phyloP scores from a whole-genome alignment of 441 rosid genomes.

The Aleurites moluccanus region DNA sequence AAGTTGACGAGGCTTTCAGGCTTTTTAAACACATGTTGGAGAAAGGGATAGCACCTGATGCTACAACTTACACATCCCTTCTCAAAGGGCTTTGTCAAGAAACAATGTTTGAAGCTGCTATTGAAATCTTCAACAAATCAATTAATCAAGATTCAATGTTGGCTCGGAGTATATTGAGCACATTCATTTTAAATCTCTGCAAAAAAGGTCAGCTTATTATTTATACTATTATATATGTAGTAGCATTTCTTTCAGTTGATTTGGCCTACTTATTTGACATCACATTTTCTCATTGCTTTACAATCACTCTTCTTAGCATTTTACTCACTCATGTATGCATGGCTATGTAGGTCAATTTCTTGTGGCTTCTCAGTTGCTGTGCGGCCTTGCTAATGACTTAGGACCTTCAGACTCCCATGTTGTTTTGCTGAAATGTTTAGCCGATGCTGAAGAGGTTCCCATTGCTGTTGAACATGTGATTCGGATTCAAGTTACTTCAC shows the following conservation, averaged over 20 bases:
- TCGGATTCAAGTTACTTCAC: slow-evolving; percentile 46
- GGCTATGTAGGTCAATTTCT: slow-evolving; percentile 53
- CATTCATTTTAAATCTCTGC: slow-evolving; percentile 50
- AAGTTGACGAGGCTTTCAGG: slow-evolving; percentile 64
- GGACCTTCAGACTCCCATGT: slow-evolving; percentile 54
- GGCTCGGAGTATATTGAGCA: slow-evolving; percentile 42
- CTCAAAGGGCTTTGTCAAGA: slow-evolving; percentile 68
- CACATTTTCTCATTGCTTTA: not conserved
- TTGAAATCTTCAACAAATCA: slow-evolving; percentile 49
- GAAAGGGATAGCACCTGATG: slow-evolving; percentile 64
- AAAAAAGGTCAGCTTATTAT: slow-evolving; percentile 44
- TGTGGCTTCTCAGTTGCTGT: slow-evolving; percentile 54
- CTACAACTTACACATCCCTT: slow-evolving; percentile 51
- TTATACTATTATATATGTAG: not conserved
- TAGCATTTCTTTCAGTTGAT: not conserved
- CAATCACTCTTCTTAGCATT: not conserved
- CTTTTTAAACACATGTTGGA: slow-evolving; percentile 68
- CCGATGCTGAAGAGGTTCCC: slow-evolving; percentile 52
- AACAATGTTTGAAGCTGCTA: slow-evolving; percentile 52
- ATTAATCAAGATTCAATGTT: slow-evolving; percentile 42
- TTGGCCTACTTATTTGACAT: not conserved
- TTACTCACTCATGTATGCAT: slow-evolving; percentile 9
- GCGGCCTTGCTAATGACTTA: slow-evolving; percentile 36
- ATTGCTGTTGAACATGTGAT: slow-evolving; percentile 55
- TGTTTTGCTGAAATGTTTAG: slow-evolving; percentile 54